Percentiles rank a stretch among this genome's conserved stretches.
Conservation (phyloP, 345 rosid species). For the Hevea brasiliensis region DNA sequence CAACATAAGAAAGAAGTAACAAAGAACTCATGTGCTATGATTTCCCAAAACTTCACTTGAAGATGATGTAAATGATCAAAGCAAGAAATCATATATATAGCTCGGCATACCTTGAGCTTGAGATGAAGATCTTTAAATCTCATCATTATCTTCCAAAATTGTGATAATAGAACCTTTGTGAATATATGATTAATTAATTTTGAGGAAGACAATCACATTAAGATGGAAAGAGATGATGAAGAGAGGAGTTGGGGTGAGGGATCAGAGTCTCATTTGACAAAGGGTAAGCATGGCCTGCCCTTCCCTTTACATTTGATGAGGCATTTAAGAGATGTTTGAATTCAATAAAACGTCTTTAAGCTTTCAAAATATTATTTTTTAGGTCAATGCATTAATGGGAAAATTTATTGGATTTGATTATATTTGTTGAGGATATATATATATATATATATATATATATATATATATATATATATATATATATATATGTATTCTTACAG, state of each 20-base stretch:
- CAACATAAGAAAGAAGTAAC: neutral
- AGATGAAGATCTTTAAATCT: slow-evolving; percentile 48
- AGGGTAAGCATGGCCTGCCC: neutral
- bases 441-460: too few species aligned
- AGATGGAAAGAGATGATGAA: neutral
- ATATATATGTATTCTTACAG: too few species aligned
- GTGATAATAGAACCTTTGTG: neutral
- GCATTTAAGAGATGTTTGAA: slow-evolving; percentile 8
- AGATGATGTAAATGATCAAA: neutral
- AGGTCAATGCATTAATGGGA: slow-evolving; percentile 26
- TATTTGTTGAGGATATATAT: slow-evolving; percentile 25
- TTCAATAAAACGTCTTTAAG: slow-evolving; percentile 14
- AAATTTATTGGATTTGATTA: slow-evolving; percentile 31
- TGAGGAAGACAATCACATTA: neutral
- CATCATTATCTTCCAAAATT: slow-evolving; percentile 30
- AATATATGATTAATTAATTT: neutral
- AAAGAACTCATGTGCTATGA: neutral
- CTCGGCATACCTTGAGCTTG: slow-evolving; percentile 52
- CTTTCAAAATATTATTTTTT: neutral
- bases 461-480: too few species aligned
- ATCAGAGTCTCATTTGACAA: neutral
- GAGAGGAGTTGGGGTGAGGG: neutral
- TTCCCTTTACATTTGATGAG: neutral
- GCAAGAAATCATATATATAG: neutral
- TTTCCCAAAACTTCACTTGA: too few species aligned